Conservation (phyloP, 78 protist genomes). For the Creolimax fragrantissima region DNA sequence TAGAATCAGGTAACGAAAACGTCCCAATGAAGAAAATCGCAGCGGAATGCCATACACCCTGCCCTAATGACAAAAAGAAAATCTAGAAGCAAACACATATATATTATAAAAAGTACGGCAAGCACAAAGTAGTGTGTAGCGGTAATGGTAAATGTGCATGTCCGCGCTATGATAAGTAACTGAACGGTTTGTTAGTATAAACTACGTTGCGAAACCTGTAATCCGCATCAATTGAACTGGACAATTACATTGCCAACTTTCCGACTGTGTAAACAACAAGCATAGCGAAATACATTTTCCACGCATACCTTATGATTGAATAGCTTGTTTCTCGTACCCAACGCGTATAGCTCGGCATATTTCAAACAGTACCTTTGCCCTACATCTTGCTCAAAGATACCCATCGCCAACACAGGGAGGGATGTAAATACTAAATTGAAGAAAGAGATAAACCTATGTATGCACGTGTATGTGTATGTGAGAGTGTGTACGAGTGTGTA, state of each 20-base stretch:
- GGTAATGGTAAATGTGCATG: neutral
- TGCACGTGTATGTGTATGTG: no score
- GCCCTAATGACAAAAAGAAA: neutral
- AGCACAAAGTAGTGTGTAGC: neutral
- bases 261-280: no score
- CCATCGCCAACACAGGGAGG: conserved; percentile 39
- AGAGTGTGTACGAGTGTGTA: no score
- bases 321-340: neutral
- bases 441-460: neutral
- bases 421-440: conserved; percentile 43
- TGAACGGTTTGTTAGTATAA: no score
- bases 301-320: neutral
- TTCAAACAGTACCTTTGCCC: neutral
- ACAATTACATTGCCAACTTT: no score
- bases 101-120: neutral
- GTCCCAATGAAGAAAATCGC: neutral
- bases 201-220: no score
- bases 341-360: neutral
- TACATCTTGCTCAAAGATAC: conserved; percentile 40
- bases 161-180: no score
- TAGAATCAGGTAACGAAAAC: neutral
- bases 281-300: neutral
- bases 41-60: neutral
- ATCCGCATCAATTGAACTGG: no score
- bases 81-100: neutral